A percentile compares a stretch with the other conserved stretches of the same genome.
Evolutionary conservation across 805 yeast species (phyloP).

Genomic region (Zygotorulaspora sp.): DNA sequence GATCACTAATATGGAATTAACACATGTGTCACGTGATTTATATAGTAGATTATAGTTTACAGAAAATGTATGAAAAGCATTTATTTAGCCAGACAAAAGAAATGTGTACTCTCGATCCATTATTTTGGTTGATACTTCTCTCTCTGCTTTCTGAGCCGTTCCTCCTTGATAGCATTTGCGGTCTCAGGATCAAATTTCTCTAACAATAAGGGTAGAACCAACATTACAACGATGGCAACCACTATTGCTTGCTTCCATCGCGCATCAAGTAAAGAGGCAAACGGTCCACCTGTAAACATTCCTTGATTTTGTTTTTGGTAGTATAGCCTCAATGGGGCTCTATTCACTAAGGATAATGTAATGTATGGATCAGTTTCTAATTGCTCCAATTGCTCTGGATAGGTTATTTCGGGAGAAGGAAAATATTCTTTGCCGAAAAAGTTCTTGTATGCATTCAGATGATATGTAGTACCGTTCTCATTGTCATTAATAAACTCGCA

Average conservation of each 20-base stretch:
- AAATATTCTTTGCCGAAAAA: slow-evolving; percentile 34
- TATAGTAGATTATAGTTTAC: no score
- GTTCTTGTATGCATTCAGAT: slow-evolving; percentile 28
- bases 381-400: slow-evolving; percentile 30
- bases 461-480: slow-evolving; percentile 17
- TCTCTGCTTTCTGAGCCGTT: slow-evolving; percentile 25
- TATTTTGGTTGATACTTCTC: slow-evolving; percentile 19
- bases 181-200: slow-evolving; percentile 42
- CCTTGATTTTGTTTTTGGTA: slow-evolving; percentile 34
- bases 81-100: no score
- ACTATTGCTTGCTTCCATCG: slow-evolving; percentile 38
- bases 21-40: no score
- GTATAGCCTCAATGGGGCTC: slow-evolving; percentile 35
- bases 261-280: slow-evolving; percentile 36
- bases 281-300: slow-evolving; percentile 35
- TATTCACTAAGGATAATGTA: slow-evolving; percentile 23
- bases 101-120: no score
- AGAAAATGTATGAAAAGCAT: no score
- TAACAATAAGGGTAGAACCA: slow-evolving; percentile 35
- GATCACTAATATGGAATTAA: no score
- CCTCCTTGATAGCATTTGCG: slow-evolving; percentile 34
- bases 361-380: slow-evolving; percentile 23
- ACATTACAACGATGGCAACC: slow-evolving; percentile 24
- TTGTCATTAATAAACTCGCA: slow-evolving; percentile 20
- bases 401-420: slow-evolving; percentile 31